phyloP scores from a whole-genome alignment of 495 filamentous ascomycete genomes.

The Baudoinia panamericana region DNA sequence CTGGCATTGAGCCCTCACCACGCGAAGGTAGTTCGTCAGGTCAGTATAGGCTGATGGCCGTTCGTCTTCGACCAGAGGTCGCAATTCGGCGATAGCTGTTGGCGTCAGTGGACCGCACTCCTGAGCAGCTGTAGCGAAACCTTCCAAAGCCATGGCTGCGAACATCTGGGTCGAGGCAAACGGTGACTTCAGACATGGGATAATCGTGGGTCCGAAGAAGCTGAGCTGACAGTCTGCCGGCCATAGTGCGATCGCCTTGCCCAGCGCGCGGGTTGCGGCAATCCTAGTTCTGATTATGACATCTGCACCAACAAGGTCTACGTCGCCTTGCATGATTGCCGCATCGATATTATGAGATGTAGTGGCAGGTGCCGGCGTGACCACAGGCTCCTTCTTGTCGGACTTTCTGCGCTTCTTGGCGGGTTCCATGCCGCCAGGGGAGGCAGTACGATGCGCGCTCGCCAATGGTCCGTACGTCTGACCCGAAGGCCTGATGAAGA shows the following conservation, averaged over 20 bases:
- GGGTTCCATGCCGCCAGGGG: conserved; percentile 37
- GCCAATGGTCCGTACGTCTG: conserved; percentile 50
- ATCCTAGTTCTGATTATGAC: conserved; percentile 79
- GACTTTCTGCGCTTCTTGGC: conserved; percentile 68
- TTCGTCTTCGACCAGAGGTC: conserved; percentile 62
- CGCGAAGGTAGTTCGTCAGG: conserved; percentile 72
- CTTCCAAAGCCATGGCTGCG: conserved; percentile 73
- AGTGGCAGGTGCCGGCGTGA: conserved; percentile 28
- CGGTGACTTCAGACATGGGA: conserved; percentile 51
- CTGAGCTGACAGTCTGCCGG: conserved; percentile 33
- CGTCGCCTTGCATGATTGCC: conserved; percentile 93
- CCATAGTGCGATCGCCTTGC: conserved; percentile 54
- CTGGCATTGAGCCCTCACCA: conserved; percentile 79
- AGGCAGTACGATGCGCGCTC: conserved; percentile 42
- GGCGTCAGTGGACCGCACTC: conserved; percentile 38
- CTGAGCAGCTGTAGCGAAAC: conserved; percentile 48
- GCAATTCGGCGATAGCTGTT: conserved; percentile 39
- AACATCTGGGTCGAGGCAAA: conserved; percentile 77
- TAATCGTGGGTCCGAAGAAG: conserved; percentile 43
- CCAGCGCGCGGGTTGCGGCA: conserved; percentile 70
- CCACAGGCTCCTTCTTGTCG: conserved; percentile 70
- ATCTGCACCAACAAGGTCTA: conserved; percentile 84
- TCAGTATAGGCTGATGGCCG: conserved; percentile 75
- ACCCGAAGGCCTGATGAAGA: conserved; percentile 93
- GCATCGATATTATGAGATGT: conserved; percentile 84